phyloP scores from a whole-genome alignment of 2,329 filamentous ascomycete genomes.

The Pezicula carpinea region DNA sequence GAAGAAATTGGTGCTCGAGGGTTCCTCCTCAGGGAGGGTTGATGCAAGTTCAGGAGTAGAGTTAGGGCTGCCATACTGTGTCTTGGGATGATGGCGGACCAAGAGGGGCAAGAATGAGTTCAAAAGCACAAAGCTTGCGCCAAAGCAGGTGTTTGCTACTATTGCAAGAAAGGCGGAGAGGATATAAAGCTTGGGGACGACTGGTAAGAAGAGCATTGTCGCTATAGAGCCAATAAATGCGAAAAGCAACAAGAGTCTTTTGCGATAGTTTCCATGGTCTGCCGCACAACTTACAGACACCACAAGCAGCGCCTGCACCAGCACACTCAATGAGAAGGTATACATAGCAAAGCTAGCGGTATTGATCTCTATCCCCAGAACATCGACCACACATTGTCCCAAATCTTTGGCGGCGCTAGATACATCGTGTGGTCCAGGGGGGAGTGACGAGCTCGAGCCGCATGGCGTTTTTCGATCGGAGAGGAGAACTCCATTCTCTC shows the following conservation, averaged over 20 bases:
- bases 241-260: constrained; percentile 81
- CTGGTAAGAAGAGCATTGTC: constrained; percentile 84
- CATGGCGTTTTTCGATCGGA: constrained; percentile 75
- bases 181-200: constrained; percentile 71
- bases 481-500: constrained; percentile 84
- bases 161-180: constrained; percentile 81
- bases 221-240: constrained; percentile 74
- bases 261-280: constrained; percentile 89
- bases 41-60: constrained; percentile 20
- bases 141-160: constrained; percentile 88
- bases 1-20: constrained; percentile 9
- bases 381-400: constrained; percentile 74
- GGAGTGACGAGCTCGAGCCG: constrained; percentile 33
- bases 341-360: constrained; percentile 98
- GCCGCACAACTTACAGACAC: constrained; percentile 95
- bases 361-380: constrained; percentile 84
- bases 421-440: constrained; percentile 15
- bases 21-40: constrained; percentile 13
- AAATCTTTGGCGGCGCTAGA: constrained; percentile 31
- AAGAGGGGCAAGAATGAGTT: constrained; percentile 93
- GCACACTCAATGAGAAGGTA: constrained; percentile 88
- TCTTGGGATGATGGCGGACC: constrained; percentile 70
- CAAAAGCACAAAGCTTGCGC: constrained; percentile 88
- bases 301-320: constrained; percentile 84
- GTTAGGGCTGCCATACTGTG: constrained; percentile 22